Base-by-base conservation (phyloP, 805 yeast genomes). In the Saccharomycopsis sp. region DNA sequence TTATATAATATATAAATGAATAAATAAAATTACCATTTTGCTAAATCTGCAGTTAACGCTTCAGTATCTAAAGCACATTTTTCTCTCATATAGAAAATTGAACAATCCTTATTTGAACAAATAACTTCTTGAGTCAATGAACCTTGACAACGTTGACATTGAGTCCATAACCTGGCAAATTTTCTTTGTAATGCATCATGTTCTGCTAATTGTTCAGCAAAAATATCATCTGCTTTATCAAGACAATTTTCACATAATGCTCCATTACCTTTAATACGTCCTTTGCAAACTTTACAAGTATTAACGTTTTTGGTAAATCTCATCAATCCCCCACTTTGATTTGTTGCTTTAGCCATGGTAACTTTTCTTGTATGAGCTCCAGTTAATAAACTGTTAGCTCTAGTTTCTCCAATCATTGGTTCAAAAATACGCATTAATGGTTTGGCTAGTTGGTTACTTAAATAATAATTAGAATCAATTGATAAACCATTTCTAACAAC, bases 91-190 rank as follows among this genome's bases (percentile, higher is more conserved):
- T 92, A 92, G 54, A 92, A 92, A 28, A 92, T 92, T 1, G 96
- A 96, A 63, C 99, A 92, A 59, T 92, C 97, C 50, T 88, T 87
- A 50, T 89, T 86, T 0, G 95, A 79, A 59, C 99, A 92, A 19
- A 89, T 65, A 3, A 92, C 97, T 51, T 92, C 97, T 60, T 87
- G 96, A 53, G 92, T 96, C 40, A 94, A 63, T 20, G 92, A 83
- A 0, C 97, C 97, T 52, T 94, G 96, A 59, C 98, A 92, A 44
- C 96, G 67, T 62, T 92, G 99, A 58, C 99, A 94, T 56, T 92
- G 95, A 0, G 97, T 89, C 99, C 99, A 92, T 47, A 92, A 63
- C 49, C 94, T 67, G 2, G 95, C 78, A 52, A 86, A 92, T 51
- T 80, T 79, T 45, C 75, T 72, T 56, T 92, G 95, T 45, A 89